phyloP scores from a whole-genome alignment of 78 protist species.

The Tieghemostelium lacteum region DNA sequence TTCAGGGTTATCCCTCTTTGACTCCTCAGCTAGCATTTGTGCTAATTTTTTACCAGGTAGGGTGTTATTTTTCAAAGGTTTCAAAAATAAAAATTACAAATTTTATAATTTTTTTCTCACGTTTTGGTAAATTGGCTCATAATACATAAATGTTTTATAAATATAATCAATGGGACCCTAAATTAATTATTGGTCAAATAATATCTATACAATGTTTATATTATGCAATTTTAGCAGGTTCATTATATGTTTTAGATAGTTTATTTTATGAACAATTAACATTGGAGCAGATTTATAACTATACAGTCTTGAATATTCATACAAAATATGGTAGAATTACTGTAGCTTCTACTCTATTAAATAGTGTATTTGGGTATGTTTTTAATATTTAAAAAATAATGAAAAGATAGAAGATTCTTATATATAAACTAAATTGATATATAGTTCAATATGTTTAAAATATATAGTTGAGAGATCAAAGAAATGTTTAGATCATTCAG shows the following conservation, averaged over 20 bases:
- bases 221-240: constrained; percentile 38
- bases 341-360: constrained; percentile 21
- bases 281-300: constrained; percentile 60
- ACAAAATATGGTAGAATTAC: constrained; percentile 42
- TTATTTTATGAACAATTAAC: constrained; percentile 25
- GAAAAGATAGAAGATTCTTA: background rate
- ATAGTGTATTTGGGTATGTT: constrained; percentile 69
- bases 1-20: too few species aligned
- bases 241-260: constrained; percentile 52
- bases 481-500: constrained; percentile 82
- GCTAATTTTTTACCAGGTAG: background rate
- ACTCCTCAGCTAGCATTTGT: too few species aligned
- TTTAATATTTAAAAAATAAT: background rate
- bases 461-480: constrained; percentile 80
- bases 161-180: constrained; percentile 75
- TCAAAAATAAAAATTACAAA: too few species aligned
- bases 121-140: too few species aligned
- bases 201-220: constrained; percentile 70
- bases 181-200: constrained; percentile 71
- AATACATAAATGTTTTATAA: constrained; percentile 82
- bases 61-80: background rate
- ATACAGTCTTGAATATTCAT: constrained; percentile 3
- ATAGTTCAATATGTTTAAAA: constrained; percentile 64
- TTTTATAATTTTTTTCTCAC: too few species aligned
- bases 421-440: too few species aligned